Conservation (phyloP, 2,329 filamentous ascomycete species). For the Neocucurbitaria cava region DNA sequence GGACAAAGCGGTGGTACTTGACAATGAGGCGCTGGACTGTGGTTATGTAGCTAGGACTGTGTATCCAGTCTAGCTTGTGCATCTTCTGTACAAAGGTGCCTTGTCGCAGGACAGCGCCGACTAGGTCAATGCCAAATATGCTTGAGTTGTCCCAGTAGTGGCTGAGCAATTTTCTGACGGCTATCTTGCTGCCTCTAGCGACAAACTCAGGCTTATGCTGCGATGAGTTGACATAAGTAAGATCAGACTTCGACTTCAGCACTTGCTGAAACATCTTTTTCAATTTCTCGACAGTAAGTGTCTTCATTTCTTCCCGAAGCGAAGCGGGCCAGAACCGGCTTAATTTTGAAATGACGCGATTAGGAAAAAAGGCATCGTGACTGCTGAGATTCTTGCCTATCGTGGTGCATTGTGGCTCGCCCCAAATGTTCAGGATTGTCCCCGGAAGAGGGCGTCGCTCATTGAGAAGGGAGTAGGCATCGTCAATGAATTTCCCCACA, state of each 20-base stretch:
- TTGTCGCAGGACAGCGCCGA: conserved; percentile 70
- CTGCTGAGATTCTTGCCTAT: conserved; percentile 23
- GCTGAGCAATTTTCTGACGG: conserved; percentile 71
- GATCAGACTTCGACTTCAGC: not conserved
- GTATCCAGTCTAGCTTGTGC: conserved; percentile 78
- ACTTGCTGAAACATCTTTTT: conserved; percentile 13
- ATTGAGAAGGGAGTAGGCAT: conserved; percentile 59
- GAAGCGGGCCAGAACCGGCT: conserved; percentile 29
- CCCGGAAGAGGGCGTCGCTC: conserved; percentile 68
- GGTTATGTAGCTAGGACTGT: conserved; percentile 67
- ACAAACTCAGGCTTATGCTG: conserved; percentile 15
- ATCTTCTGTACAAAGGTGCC: conserved; percentile 73
- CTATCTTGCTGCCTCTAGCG: conserved; percentile 39
- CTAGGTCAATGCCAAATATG: conserved; percentile 69
- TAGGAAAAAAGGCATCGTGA: conserved; percentile 26
- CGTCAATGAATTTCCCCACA: conserved; percentile 67
- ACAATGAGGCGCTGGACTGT: conserved; percentile 70
- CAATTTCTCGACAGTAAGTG: conserved; percentile 20
- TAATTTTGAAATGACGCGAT: conserved; percentile 19
- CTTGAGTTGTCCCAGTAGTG: conserved; percentile 74
- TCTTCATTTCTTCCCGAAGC: conserved; percentile 27
- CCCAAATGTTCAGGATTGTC: conserved; percentile 66
- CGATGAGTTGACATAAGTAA: conserved; percentile 50
- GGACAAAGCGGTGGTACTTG: conserved; percentile 71
- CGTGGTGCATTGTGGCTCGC: conserved; percentile 54